Conservation (phyloP, 2,329 filamentous ascomycete genomes). For the Diaporthe vaccinii region DNA sequence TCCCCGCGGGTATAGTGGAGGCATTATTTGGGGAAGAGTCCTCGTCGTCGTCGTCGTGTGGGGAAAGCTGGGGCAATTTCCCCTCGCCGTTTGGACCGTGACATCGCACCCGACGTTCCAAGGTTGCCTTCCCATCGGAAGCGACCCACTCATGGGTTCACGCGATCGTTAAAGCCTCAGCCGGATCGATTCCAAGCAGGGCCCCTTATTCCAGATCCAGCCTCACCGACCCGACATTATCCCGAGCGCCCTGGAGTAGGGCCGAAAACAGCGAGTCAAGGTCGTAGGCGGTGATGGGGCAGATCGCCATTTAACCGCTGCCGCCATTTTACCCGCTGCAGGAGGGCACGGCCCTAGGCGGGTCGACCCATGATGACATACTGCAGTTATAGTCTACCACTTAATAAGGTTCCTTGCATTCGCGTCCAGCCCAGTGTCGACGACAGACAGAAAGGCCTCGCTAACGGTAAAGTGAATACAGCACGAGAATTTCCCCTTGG, state of each 20-base stretch:
- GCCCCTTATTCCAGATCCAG: neutral
- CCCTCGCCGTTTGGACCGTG: constrained; percentile 4
- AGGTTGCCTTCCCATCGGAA: constrained; percentile 11
- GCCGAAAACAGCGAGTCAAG: constrained; percentile 17
- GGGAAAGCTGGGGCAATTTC: constrained; percentile 4
- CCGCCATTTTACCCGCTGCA: constrained; percentile 30
- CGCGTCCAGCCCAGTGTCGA: neutral
- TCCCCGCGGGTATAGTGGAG: constrained; percentile 23
- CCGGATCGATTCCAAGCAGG: neutral
- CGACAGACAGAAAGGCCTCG: neutral
- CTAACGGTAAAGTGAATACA: neutral
- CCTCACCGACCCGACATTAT: constrained; percentile 9
- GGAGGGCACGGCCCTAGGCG: neutral
- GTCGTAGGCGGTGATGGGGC: neutral
- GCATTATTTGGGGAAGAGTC: constrained; percentile 4
- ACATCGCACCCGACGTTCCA: neutral
- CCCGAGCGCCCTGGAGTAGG: constrained; percentile 8
- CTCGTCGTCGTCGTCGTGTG: neutral
- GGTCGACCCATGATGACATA: constrained; percentile 2
- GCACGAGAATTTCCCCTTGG: neutral
- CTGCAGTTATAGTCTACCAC: neutral
- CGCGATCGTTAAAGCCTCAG: neutral
- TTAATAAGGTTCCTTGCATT: neutral
- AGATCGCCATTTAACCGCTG: constrained; percentile 29
- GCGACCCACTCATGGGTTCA: constrained; percentile 11